Evolutionary conservation across 768 basidiomycete genomes (phyloP), one percentile per base, ranked within the genome.

Genomic region (Trametes cingulata): DNA sequence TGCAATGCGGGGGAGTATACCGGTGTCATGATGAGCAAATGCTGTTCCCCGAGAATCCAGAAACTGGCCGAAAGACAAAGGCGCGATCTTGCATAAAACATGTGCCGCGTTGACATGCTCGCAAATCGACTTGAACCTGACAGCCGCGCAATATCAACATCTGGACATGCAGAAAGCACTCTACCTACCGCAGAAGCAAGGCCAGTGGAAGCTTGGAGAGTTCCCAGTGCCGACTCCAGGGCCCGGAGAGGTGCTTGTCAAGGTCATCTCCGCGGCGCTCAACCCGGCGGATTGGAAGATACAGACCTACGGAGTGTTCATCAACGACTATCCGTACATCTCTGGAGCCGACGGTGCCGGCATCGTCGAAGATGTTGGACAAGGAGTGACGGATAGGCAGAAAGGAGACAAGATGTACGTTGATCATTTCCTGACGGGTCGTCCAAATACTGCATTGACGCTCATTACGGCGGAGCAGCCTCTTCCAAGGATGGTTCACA

Each of bases 381-480:
- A 33, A 33, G 46, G 46, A 8, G 48, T 58, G 14, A 19, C 12
- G 6, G 48, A 64, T 14, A 74, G 75, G 47, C 64, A 62, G 40
- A 71, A 72, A 24, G 80, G 80, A 40, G 76, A 80, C 63, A 73
- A 66, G 53, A 75, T 80, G 75, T 75, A 66, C 41, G 68, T 41
- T n/a, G n/a, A n/a, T n/a, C n/a, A n/a, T n/a, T n/a, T n/a, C n/a
- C n/a, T n/a, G n/a, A n/a, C n/a, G n/a, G n/a, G n/a, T n/a, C n/a
- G n/a, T n/a, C n/a, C n/a, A n/a, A n/a, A n/a, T n/a, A n/a, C n/a
- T n/a, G n/a, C n/a, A n/a, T n/a, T n/a, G n/a, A n/a, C n/a, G n/a
- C n/a, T n/a, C n/a, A n/a, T 41, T 15, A 50, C 27, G 17, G 10
- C 15, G 13, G 33, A 7, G 10, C 24, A 63, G 62, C 14, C 20